phyloP scores from a whole-genome alignment of 352 stramenopile species.

The Stramenopiles sp. region DNA sequence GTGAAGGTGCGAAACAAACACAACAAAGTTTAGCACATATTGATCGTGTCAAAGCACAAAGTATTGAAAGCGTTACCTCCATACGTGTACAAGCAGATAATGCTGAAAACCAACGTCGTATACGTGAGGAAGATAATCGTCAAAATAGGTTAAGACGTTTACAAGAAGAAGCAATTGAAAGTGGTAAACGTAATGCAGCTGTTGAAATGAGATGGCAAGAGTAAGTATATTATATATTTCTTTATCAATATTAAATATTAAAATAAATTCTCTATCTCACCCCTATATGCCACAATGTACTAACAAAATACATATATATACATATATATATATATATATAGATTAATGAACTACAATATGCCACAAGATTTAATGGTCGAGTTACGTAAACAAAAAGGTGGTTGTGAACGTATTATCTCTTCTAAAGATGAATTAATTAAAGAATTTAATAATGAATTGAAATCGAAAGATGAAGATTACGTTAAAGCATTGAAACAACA shows the following conservation, averaged over 20 bases:
- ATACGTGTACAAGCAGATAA: conserved; percentile 69
- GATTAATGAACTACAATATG: conserved; percentile 62
- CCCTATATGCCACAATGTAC: too few species aligned
- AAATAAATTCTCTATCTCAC: too few species aligned
- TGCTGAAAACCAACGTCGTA: conserved; percentile 52
- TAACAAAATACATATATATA: too few species aligned
- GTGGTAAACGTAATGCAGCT: conserved; percentile 62
- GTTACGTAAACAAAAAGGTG: conserved; percentile 53
- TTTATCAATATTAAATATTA: too few species aligned
- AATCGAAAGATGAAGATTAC: conserved; percentile 81
- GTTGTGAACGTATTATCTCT: conserved; percentile 62
- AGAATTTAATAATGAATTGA: conserved; percentile 39
- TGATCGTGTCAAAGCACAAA: conserved; percentile 36
- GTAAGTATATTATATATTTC: too few species aligned
- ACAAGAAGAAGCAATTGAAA: conserved; percentile 68
- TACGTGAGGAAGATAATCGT: conserved; percentile 63
- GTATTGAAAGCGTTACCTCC: conserved; percentile 66
- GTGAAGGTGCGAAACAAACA: conserved; percentile 3
- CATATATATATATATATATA: too few species aligned
- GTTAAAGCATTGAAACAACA: conserved; percentile 68
- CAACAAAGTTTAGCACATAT: conserved; percentile 21
- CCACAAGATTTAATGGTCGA: conserved; percentile 68
- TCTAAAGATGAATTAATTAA: conserved; percentile 46
- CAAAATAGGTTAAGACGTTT: conserved; percentile 51
- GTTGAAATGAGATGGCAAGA: conserved; percentile 77